phyloP scores from a whole-genome alignment of 176 grass and related monocot genomes.

The Coix lacrymajobi region DNA sequence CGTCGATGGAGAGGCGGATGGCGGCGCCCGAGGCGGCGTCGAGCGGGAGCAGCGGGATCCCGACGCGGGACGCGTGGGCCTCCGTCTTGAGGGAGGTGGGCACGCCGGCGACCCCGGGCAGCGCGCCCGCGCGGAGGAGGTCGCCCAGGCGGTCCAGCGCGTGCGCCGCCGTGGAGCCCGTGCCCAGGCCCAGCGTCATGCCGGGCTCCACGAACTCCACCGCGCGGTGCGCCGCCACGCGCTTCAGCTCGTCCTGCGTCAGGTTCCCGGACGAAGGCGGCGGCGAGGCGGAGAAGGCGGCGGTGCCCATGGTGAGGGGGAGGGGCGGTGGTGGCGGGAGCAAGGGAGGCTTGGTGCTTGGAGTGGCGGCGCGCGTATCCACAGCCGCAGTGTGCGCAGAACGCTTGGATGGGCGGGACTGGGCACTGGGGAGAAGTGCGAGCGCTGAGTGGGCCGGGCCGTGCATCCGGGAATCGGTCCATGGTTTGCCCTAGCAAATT shows the following conservation, averaged over 20 bases:
- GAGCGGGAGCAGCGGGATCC: slow-evolving; percentile 39
- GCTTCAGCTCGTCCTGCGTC: slow-evolving; percentile 66
- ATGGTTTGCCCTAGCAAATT: no score
- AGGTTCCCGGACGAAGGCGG: background rate
- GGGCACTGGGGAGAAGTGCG: no score
- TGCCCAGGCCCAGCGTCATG: slow-evolving; percentile 66
- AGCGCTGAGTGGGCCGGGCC: no score
- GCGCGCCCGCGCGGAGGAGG: slow-evolving; percentile 24
- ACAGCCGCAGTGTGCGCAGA: no score
- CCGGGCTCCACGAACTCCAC: slow-evolving; percentile 41
- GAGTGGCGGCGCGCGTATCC: no score
- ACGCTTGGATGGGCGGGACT: no score
- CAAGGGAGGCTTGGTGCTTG: no score
- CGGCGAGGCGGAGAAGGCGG: slow-evolving; percentile 32
- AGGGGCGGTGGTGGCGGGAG: no score
- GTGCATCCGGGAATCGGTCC: background rate
- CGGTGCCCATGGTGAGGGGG: slow-evolving; percentile 35
- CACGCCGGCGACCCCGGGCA: slow-evolving; percentile 39
- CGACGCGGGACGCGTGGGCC: slow-evolving; percentile 15
- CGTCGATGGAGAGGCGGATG: slow-evolving; percentile 61
- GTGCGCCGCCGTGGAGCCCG: slow-evolving; percentile 71
- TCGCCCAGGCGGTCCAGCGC: slow-evolving; percentile 57
- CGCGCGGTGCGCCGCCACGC: slow-evolving; percentile 55
- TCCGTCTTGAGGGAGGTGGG: slow-evolving; percentile 64
- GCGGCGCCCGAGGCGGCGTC: slow-evolving; percentile 4